Evolutionary conservation across 1,284 basidiomycete species (phyloP).

Genomic region (Heterobasidion annosum): DNA sequence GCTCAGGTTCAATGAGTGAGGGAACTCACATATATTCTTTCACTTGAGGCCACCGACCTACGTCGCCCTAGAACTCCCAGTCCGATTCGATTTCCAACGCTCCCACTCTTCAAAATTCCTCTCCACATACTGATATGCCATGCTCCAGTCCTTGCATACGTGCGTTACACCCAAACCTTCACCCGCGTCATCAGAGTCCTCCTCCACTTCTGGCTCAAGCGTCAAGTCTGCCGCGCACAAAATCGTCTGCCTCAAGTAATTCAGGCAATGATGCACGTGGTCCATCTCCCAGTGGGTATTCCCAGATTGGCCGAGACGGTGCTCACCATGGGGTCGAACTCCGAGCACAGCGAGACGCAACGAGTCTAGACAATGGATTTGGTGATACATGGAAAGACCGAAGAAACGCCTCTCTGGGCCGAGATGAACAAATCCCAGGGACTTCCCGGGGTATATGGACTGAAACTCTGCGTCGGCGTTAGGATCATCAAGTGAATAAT

Average conservation of each 20-base stretch:
- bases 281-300: slow-evolving; percentile 3
- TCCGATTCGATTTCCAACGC: neutral
- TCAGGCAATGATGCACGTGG: slow-evolving; percentile 7
- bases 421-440: slow-evolving; percentile 20
- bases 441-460: slow-evolving; percentile 16
- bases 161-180: neutral
- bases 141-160: neutral
- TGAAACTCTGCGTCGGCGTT: slow-evolving; percentile 18
- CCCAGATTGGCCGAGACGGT: slow-evolving; percentile 3
- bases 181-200: neutral
- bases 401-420: slow-evolving; percentile 20
- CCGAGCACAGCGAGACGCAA: slow-evolving; percentile 20
- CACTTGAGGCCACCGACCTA: neutral
- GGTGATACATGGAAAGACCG: slow-evolving; percentile 26
- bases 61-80: neutral
- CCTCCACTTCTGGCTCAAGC: neutral
- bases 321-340: slow-evolving; percentile 5
- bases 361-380: slow-evolving; percentile 27
- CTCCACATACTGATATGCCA: neutral
- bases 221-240: neutral
- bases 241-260: neutral
- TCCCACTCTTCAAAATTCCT: neutral
- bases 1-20: neutral
- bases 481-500: slow-evolving; percentile 14
- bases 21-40: neutral